Conservation (phyloP, 1,284 basidiomycete genomes). For the Ganoderma boninense region DNA sequence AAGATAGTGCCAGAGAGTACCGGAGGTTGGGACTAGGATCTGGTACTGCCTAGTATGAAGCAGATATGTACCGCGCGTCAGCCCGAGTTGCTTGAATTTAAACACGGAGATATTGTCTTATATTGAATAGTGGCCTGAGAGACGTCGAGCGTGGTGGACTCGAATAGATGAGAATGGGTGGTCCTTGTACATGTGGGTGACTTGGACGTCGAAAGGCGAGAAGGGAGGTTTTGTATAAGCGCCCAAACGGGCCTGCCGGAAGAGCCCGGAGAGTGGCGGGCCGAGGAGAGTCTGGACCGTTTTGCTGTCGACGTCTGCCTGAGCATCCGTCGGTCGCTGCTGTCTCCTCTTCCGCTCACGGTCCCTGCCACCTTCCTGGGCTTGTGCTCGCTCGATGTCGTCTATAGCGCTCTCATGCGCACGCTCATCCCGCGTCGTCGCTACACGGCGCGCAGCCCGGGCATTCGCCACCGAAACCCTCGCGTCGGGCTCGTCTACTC, state of each 20-base stretch:
- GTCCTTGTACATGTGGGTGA: no score
- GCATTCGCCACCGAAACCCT: slow-evolving; percentile 9
- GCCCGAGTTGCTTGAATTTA: no score
- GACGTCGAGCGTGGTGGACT: no score
- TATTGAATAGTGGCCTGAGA: no score
- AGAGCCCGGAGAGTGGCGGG: not conserved
- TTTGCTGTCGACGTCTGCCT: not conserved
- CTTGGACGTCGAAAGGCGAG: no score
- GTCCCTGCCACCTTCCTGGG: not conserved
- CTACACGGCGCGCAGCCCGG: not conserved
- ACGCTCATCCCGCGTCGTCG: not conserved
- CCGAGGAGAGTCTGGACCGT: not conserved
- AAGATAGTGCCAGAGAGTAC: not conserved
- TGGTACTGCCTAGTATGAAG: not conserved
- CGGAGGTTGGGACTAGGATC: not conserved
- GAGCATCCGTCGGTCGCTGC: not conserved
- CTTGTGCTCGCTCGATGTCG: slow-evolving; percentile 5
- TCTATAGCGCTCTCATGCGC: slow-evolving; percentile 2
- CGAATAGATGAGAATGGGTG: no score
- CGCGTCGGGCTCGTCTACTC: slow-evolving; percentile 2
- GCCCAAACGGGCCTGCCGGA: not conserved
- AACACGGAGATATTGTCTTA: no score
- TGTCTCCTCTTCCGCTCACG: not conserved
- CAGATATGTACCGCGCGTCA: no score
- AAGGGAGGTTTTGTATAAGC: no score